Evolutionary conservation across 495 filamentous ascomycete genomes (phyloP).

Genomic region (Letharia columbiana): DNA sequence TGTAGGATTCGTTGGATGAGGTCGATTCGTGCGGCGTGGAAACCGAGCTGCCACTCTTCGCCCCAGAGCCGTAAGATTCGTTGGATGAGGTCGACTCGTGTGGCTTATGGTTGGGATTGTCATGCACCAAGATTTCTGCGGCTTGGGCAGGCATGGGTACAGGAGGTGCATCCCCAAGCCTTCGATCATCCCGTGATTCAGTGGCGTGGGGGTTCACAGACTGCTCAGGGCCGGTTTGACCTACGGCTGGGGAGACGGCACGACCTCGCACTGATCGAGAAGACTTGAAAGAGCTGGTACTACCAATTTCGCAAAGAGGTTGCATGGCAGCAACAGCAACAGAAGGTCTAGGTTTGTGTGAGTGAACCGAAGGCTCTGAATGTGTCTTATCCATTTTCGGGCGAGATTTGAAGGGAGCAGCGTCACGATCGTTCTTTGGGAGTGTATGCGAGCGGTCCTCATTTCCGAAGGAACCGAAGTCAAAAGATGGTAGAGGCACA

Average conservation of each 20-base stretch:
- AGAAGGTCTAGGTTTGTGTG: constrained; percentile 22
- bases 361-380: constrained; percentile 15
- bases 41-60: constrained; percentile 60
- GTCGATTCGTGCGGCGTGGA: constrained; percentile 49
- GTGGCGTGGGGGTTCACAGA: background rate
- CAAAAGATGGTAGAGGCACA: constrained; percentile 31
- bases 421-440: constrained; percentile 32
- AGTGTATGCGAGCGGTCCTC: constrained; percentile 49
- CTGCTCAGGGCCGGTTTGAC: background rate
- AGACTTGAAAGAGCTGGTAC: constrained; percentile 25
- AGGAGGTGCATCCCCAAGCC: constrained; percentile 18
- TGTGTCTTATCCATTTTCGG: constrained; percentile 14
- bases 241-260: constrained; percentile 22
- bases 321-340: constrained; percentile 29
- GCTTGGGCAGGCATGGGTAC: constrained; percentile 32
- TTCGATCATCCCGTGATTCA: constrained; percentile 9
- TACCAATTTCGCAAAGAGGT: constrained; percentile 30
- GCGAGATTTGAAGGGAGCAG: constrained; percentile 22
- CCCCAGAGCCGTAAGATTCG: constrained; percentile 55
- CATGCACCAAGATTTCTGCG: constrained; percentile 42
- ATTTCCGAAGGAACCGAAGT: constrained; percentile 32
- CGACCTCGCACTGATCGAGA: constrained; percentile 25
- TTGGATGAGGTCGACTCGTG: constrained; percentile 63
- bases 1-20: constrained; percentile 54
- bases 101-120: constrained; percentile 52